A percentile compares a stretch with the other conserved stretches of the same genome.
Evolutionary conservation across 495 filamentous ascomycete genomes (phyloP).

Genomic region (Penicillium tannophilum): DNA sequence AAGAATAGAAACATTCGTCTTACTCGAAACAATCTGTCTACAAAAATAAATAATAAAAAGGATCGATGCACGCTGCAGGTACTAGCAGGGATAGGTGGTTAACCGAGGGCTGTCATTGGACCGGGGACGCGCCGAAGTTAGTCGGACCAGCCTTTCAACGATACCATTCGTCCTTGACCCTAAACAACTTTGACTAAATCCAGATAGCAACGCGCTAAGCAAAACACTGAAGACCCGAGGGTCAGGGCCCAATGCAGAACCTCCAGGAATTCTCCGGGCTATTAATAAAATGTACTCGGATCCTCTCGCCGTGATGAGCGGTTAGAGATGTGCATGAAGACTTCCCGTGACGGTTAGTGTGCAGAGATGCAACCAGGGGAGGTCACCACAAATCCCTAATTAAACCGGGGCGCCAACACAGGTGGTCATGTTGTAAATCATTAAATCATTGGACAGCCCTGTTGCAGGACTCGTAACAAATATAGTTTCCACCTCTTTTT

Average conservation of each 20-base stretch:
- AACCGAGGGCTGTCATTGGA: conserved; percentile 23
- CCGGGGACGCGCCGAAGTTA: conserved; percentile 20
- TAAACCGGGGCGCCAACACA: background rate
- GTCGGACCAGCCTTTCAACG: conserved; percentile 19
- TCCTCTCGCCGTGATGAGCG: conserved; percentile 20
- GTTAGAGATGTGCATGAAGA: conserved; percentile 27
- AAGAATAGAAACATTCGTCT: conserved; percentile 32
- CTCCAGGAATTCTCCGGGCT: conserved; percentile 25
- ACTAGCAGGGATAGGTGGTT: conserved; percentile 28
- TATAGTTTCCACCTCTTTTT: background rate
- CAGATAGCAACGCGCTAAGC: conserved; percentile 31
- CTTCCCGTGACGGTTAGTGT: conserved; percentile 34
- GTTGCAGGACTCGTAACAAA: background rate
- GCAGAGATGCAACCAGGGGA: conserved; percentile 22
- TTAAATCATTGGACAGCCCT: background rate
- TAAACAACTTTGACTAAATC: conserved; percentile 26
- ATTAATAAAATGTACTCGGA: conserved; percentile 26
- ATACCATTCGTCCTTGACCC: conserved; percentile 20
- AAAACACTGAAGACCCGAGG: conserved; percentile 25
- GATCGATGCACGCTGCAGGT: conserved; percentile 31
- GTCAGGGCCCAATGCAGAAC: conserved; percentile 16
- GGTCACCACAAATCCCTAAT: background rate
- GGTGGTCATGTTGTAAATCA: background rate
- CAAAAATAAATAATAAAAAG: conserved; percentile 22
- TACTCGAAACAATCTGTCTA: conserved; percentile 25